Evolutionary conservation across 2,329 filamentous ascomycete genomes (phyloP), one percentile per base, ranked within the genome.

Genomic region (Colletotrichum scovillei): DNA sequence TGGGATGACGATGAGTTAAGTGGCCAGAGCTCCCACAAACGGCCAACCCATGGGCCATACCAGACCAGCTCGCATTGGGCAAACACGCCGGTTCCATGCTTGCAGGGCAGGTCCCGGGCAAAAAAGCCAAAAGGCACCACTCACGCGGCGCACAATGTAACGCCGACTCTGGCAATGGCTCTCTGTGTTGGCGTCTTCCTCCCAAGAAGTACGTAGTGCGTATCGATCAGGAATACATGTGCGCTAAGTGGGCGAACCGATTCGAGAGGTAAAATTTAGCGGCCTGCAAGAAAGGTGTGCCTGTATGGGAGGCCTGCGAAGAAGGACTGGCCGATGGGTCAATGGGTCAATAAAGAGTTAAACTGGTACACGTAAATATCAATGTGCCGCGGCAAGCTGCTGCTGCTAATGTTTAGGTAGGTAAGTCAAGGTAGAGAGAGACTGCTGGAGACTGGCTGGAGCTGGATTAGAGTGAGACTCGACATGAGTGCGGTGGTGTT

Each of bases 301-400:
- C 38, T 28, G 46, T 16, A 63, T 63, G 60, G 46, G 60, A 63
- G 60, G 60, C 60, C 60, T 53, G 42, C 28, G 60, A 53, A 46
- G 32, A 46, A 49, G 42, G 28, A 30, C 5, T 11, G 26, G 42
- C n/a, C 42, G 12, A 49, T 12, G 42, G 42, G n/a, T 19, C 19
- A 60, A 60, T 6, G 42, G 28, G 28, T 19, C 42, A 22, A 22
- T 2, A 49, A n/a, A 49, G 7, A 19, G 19, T 49, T 49, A 2
- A 22, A 49, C 16, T 8, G 19, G 8, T 22, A 49, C n/a, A 19
- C 19, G 58, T 5, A 24, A 32, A 32, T 46, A 5, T 4, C n/a
- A 38, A 58, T n/a, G 56, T 28, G 26, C 53, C 53, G 53, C 53
- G 24, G 53, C 30, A 62, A 38, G 26, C 42, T 30, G 42, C 59